Evolutionary conservation across 2,329 filamentous ascomycete genomes (phyloP).

Genomic region (Cercospora sp.): DNA sequence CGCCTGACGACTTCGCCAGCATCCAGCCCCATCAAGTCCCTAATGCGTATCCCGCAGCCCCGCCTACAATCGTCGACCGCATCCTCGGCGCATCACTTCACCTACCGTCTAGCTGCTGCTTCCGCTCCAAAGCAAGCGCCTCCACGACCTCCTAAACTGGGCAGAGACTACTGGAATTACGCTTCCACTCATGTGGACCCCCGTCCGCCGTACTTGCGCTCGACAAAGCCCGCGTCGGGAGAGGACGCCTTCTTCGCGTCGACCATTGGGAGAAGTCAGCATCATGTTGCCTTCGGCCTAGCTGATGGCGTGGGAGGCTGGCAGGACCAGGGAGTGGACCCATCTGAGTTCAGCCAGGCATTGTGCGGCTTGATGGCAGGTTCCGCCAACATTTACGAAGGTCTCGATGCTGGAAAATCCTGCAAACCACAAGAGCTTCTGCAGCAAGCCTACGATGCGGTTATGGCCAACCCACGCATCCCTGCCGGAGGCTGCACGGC

Average conservation of each 20-base stretch:
- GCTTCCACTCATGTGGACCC: conserved; percentile 34
- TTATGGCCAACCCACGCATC: conserved; percentile 72
- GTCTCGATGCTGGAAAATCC: conserved; percentile 26
- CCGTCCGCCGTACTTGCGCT: conserved; percentile 51
- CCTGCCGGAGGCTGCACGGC: conserved; percentile 87
- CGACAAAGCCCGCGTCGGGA: conserved; percentile 67
- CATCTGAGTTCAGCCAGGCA: conserved; percentile 91
- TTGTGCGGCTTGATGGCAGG: conserved; percentile 89
- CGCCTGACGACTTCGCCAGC: conserved; percentile 28
- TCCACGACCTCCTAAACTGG: conserved; percentile 50
- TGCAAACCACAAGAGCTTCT: conserved; percentile 65
- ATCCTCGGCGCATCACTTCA: conserved; percentile 30
- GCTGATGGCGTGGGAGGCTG: conserved; percentile 96
- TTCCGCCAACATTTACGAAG: conserved; percentile 46
- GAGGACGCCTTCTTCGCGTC: conserved; percentile 96
- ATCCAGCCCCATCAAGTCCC: conserved; percentile 10
- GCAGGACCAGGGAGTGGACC: conserved; percentile 88
- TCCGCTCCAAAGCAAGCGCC: conserved; percentile 39
- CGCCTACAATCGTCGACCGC: conserved; percentile 14
- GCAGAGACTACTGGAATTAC: conserved; percentile 45
- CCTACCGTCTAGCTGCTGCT: conserved; percentile 42
- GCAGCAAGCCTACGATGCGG: conserved; percentile 78
- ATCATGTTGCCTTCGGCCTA: conserved; percentile 78
- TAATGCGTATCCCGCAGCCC: conserved; percentile 13
- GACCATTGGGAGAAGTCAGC: conserved; percentile 66